These are phyloP conservation scores for Aspergillus tubingensis DNA, from an alignment of 2,329 filamentous ascomycete genomes.

Conservation along the genomic window DNA sequence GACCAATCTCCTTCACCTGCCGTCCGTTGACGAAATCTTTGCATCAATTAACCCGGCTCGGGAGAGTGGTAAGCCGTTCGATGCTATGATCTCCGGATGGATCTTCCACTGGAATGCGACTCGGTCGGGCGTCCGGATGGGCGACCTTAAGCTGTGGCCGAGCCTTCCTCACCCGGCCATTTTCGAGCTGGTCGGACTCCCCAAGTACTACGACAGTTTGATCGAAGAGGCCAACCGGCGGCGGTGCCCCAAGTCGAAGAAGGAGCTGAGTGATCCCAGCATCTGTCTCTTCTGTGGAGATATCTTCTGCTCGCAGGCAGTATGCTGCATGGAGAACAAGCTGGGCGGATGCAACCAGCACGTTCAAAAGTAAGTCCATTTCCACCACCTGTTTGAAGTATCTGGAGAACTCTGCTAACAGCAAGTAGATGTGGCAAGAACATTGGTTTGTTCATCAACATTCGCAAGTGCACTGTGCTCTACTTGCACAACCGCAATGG, in stretches of 20 bases:
- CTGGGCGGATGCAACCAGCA: conserved; percentile 90
- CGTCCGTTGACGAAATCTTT: conserved; percentile 77
- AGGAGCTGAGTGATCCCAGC: conserved; percentile 85
- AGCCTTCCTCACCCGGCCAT: conserved; percentile 80
- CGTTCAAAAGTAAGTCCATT: conserved; percentile 68
- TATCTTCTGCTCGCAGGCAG: conserved; percentile 93
- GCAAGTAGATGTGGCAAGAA: conserved; percentile 75
- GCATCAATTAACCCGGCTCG: conserved; percentile 52
- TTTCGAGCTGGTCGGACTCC: conserved; percentile 89
- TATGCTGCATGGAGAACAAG: conserved; percentile 75
- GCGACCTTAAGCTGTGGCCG: conserved; percentile 42
- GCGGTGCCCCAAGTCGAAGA: conserved; percentile 84
- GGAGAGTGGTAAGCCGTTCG: conserved; percentile 45
- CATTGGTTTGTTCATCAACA: conserved; percentile 92
- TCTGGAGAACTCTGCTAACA: conserved; percentile 16
- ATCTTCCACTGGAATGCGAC: conserved; percentile 55
- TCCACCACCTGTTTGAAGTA: background rate
- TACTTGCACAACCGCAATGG: conserved; percentile 82
- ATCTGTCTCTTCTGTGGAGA: conserved; percentile 94
- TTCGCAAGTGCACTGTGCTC: conserved; percentile 90
- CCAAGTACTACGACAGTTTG: conserved; percentile 85
- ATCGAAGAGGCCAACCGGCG: conserved; percentile 87
- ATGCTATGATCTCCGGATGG: conserved; percentile 67
- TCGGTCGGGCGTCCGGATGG: conserved; percentile 33
- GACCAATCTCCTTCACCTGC: conserved; percentile 72